phyloP scores from a whole-genome alignment of 1,139 yeast genomes.

The Komagataea norvegica region DNA sequence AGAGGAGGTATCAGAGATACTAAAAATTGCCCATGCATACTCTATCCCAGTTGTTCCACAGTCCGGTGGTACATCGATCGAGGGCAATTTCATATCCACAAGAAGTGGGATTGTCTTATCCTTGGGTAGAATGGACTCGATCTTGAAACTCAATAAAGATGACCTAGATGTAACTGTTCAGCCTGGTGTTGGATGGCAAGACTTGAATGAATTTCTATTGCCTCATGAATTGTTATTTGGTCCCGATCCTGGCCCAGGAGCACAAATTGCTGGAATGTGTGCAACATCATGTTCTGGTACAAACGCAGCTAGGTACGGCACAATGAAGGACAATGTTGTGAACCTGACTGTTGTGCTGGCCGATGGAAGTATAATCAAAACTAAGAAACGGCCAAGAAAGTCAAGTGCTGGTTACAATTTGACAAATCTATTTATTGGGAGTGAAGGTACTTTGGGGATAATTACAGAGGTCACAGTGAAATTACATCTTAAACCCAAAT shows the following conservation, averaged over 20 bases:
- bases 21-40: constrained; percentile 57
- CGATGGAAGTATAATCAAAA: constrained; percentile 70
- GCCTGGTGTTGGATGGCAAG: constrained; percentile 72
- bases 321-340: constrained; percentile 68
- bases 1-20: constrained; percentile 57
- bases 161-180: constrained; percentile 65
- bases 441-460: constrained; percentile 73
- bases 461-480: constrained; percentile 70
- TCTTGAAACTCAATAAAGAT: constrained; percentile 46
- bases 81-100: constrained; percentile 73
- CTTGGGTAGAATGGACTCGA: constrained; percentile 47
- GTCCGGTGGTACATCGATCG: constrained; percentile 79
- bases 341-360: constrained; percentile 70
- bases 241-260: constrained; percentile 82
- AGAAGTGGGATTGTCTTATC: constrained; percentile 53
- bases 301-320: constrained; percentile 68
- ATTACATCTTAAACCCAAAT: constrained; percentile 58
- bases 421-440: constrained; percentile 61
- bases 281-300: constrained; percentile 77
- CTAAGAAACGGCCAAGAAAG: constrained; percentile 68
- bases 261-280: constrained; percentile 70
- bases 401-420: constrained; percentile 74
- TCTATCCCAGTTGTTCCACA: constrained; percentile 71
- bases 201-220: constrained; percentile 50
- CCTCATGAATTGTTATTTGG: constrained; percentile 50